Evolutionary conservation across 305 asterid species (phyloP), one percentile per base, ranked within the genome.

Genomic region (Striga hermonthica): DNA sequence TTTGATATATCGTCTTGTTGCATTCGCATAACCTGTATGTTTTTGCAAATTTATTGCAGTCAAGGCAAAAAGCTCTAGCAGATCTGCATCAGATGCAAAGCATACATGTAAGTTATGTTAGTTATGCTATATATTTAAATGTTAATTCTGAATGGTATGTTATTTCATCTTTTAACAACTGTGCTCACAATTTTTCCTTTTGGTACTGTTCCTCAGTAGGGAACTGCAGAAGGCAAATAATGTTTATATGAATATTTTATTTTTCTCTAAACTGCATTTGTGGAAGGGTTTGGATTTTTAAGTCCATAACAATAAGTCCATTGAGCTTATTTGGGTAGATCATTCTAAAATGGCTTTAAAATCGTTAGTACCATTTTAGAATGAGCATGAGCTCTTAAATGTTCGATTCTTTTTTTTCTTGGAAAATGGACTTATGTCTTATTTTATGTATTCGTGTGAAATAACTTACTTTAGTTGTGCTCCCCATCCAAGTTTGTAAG

Each of bases 1-100:
- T 12, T 57, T 9, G 31, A 62, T 64, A 72, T 48, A 1, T 16
- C 11, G 11, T 12, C 36, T 53, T 53, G 12, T 52, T 11, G 10
- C 37, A 16, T 22, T 13, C 4, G 14, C 70, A 56, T 69, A 70
- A 80, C 69, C 57, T 61, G 6, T 53, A 75, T 72, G 7, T 35
- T 41, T 71, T 64, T 52, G 62, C 60, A 53, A 66, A 66, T 76
- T 76, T 57, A 64, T 52, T 85, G 82, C 93, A 92, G 98, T 92
- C 98, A n/a, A 92, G 97, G 84, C 89, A 85, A 74, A 89, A 89
- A 62, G 97, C 97, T 38, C 66, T 79, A 43, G 71, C 84, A 8
- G 96, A 87, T 83, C 80, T 89, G 80, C 92, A 83, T 35, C 91
- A 84, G 77, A 92, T 92, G 98, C 88, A 84, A 82, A 78, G 64